A percentile compares a stretch with the other conserved stretches of the same genome.
Conservation (phyloP, 2,329 filamentous ascomycete species). For the Cryphonectria carpinicola region DNA sequence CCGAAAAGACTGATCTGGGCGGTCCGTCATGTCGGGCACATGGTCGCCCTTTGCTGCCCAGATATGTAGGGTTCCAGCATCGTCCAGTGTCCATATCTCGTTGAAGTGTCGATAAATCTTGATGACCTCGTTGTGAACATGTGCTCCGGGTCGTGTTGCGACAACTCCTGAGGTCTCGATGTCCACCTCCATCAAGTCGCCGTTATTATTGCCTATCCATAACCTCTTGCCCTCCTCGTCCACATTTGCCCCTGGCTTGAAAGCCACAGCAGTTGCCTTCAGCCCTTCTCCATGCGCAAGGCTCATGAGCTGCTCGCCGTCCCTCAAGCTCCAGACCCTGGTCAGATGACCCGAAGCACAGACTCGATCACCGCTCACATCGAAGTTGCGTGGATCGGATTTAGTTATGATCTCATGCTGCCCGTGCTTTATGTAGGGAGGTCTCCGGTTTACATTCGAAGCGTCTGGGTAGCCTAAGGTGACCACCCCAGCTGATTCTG, state of each 20-base stretch:
- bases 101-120: slow-evolving; percentile 85
- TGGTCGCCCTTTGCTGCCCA: slow-evolving; percentile 79
- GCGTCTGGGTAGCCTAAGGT: slow-evolving; percentile 78
- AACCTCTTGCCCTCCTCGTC: slow-evolving; percentile 79
- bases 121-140: slow-evolving; percentile 77
- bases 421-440: slow-evolving; percentile 74
- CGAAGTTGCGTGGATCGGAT: slow-evolving; percentile 84
- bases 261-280: slow-evolving; percentile 79
- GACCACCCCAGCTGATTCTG: slow-evolving; percentile 51
- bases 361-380: slow-evolving; percentile 84
- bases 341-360: slow-evolving; percentile 88
- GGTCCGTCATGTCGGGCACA: slow-evolving; percentile 73
- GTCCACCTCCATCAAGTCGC: slow-evolving; percentile 89
- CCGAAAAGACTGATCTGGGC: slow-evolving; percentile 73
- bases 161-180: slow-evolving; percentile 73
- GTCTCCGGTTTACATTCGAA: slow-evolving; percentile 80
- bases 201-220: slow-evolving; percentile 89
- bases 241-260: slow-evolving; percentile 79
- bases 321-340: slow-evolving; percentile 82
- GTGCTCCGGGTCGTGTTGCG: slow-evolving; percentile 69
- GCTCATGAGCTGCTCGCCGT: slow-evolving; percentile 81
- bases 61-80: slow-evolving; percentile 81
- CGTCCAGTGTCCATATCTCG: slow-evolving; percentile 93
- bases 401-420: slow-evolving; percentile 79
- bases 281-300: slow-evolving; percentile 83